phyloP scores from a whole-genome alignment of 2,329 filamentous ascomycete genomes.

The Botryotinia narcissicola region DNA sequence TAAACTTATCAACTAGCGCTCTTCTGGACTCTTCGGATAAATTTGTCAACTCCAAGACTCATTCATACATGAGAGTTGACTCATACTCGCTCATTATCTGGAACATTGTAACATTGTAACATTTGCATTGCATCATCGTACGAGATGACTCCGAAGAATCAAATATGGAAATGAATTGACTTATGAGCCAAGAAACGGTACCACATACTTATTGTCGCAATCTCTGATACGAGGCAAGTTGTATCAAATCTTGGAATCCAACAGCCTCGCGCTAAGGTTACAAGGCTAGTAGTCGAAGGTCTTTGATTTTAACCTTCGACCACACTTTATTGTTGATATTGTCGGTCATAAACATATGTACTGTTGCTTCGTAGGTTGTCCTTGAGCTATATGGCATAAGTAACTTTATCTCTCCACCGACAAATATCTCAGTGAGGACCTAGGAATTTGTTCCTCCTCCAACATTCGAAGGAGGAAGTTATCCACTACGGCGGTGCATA shows the following conservation, averaged over 20 bases:
- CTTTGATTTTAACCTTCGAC: background rate
- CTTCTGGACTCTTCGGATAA: slow-evolving; percentile 2
- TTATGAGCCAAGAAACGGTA: background rate
- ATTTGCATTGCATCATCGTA: background rate
- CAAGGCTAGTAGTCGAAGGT: background rate
- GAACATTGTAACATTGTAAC: background rate
- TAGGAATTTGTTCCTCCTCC: background rate
- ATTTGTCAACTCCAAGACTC: slow-evolving; percentile 15
- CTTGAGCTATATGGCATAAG: background rate
- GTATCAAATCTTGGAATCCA: background rate
- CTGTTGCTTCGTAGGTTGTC: background rate
- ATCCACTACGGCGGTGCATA: background rate
- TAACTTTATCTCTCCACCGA: background rate
- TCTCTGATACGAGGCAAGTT: background rate
- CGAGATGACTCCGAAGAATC: background rate
- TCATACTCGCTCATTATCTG: slow-evolving; percentile 11
- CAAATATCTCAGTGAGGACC: background rate
- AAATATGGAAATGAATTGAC: background rate
- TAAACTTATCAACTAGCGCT: slow-evolving; percentile 4
- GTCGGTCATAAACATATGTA: background rate
- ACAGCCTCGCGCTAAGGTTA: background rate
- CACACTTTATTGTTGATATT: background rate
- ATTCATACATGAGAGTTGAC: background rate
- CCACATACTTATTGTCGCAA: background rate
- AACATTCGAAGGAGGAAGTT: background rate